Conservation (phyloP, 2,329 filamentous ascomycete genomes). For the Diaporthe amygdali region DNA sequence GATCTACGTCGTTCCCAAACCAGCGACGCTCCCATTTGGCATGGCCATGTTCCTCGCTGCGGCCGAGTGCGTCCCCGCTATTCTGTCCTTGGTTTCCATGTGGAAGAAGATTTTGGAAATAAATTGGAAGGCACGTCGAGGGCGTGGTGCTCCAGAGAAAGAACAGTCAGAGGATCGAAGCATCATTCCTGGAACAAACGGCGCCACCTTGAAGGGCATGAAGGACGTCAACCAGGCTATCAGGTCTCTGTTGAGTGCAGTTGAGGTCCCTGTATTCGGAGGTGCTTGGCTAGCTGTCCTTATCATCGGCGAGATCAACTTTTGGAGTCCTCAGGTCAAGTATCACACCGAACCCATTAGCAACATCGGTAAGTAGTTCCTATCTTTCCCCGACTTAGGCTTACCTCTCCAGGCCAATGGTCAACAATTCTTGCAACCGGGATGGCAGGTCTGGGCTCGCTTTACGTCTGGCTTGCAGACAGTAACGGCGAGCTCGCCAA, state of each 20-base stretch:
- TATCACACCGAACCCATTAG: constrained; percentile 68
- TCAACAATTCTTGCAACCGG: constrained; percentile 62
- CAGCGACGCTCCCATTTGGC: constrained; percentile 60
- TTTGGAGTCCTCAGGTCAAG: constrained; percentile 60
- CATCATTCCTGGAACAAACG: constrained; percentile 59
- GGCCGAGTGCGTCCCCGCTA: constrained; percentile 68
- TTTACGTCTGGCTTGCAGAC: constrained; percentile 57
- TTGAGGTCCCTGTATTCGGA: constrained; percentile 64
- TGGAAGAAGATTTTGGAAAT: constrained; percentile 68
- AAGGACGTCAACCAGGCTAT: constrained; percentile 61
- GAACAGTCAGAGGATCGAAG: constrained; percentile 32
- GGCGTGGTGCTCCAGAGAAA: constrained; percentile 40
- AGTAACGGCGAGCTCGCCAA: constrained; percentile 27
- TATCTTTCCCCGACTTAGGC: not conserved
- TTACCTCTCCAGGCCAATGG: constrained; percentile 56
- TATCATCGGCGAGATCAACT: constrained; percentile 67
- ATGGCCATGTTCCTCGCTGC: constrained; percentile 65
- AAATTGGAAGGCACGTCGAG: constrained; percentile 55
- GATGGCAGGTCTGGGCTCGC: constrained; percentile 62
- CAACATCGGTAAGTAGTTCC: constrained; percentile 56
- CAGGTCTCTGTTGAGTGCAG: constrained; percentile 55
- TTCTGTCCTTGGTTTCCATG: constrained; percentile 65
- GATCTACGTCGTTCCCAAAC: constrained; percentile 67
- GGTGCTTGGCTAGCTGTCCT: constrained; percentile 64
- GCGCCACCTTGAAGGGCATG: constrained; percentile 56